These are phyloP conservation scores for Cordyceps fumosorosea DNA, from an alignment of 2,329 filamentous ascomycete species.

Conservation along the genomic window DNA sequence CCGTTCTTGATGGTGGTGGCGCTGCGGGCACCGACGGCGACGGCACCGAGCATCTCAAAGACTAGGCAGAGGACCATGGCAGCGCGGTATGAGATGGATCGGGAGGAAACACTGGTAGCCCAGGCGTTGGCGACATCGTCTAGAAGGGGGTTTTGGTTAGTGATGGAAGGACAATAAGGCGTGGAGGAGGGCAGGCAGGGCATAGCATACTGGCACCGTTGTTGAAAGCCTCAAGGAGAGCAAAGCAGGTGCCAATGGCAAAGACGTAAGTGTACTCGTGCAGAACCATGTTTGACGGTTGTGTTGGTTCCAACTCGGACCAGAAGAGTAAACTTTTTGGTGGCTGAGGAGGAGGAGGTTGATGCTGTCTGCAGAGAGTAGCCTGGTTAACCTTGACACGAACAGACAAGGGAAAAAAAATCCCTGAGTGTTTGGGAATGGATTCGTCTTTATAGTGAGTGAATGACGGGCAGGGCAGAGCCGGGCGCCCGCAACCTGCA, in stretches of 20 bases:
- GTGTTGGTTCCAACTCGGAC: neutral
- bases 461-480: neutral
- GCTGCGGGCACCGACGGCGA: constrained; percentile 61
- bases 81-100: constrained; percentile 64
- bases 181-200: neutral
- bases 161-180: neutral
- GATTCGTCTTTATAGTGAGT: neutral
- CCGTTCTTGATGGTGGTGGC: constrained; percentile 76
- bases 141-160: constrained; percentile 21
- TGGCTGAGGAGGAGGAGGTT: neutral
- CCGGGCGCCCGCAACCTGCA: neutral
- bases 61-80: constrained; percentile 60
- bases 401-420: neutral
- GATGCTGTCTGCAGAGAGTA: neutral
- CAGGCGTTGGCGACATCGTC: constrained; percentile 82
- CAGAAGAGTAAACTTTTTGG: neutral
- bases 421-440: neutral
- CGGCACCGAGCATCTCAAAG: constrained; percentile 62
- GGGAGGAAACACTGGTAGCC: constrained; percentile 75
- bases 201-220: constrained; percentile 64
- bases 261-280: constrained; percentile 64
- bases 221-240: constrained; percentile 71
- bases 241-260: constrained; percentile 69
- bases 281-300: constrained; percentile 45
- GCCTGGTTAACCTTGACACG: neutral